Evolutionary conservation across 2,329 filamentous ascomycete genomes (phyloP).

Genomic region (Alternaria gaisen): DNA sequence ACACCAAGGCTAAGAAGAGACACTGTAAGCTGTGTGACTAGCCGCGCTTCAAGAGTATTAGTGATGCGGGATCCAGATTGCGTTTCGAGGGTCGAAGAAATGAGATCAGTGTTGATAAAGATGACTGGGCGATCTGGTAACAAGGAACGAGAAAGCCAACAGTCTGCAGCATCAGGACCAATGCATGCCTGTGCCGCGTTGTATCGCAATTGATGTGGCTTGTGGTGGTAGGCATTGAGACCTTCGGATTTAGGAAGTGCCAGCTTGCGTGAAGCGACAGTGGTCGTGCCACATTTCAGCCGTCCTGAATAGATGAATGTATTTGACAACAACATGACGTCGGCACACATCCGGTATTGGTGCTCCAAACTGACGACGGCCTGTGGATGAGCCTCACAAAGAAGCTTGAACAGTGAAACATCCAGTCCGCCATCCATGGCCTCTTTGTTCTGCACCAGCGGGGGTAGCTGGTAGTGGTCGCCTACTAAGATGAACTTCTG

Average conservation of each 20-base stretch:
- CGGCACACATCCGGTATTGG: conserved; percentile 98
- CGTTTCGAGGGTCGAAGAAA: conserved; percentile 73
- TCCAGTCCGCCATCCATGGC: conserved; percentile 88
- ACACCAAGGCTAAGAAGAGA: conserved; percentile 80
- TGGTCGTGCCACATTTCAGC: conserved; percentile 85
- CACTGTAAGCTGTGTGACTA: conserved; percentile 83
- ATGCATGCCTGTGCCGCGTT: conserved; percentile 56
- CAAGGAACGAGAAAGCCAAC: conserved; percentile 81
- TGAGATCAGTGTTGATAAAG: conserved; percentile 87
- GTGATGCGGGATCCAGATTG: conserved; percentile 81
- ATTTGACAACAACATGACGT: conserved; percentile 95
- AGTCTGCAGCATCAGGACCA: conserved; percentile 59
- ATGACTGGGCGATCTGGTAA: conserved; percentile 76
- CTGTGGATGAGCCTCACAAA: conserved; percentile 86
- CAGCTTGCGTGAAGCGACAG: conserved; percentile 75
- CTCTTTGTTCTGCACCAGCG: conserved; percentile 90
- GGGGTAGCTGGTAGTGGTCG: conserved; percentile 95
- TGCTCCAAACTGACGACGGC: conserved; percentile 93
- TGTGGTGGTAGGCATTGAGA: conserved; percentile 47
- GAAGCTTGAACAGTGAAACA: conserved; percentile 89
- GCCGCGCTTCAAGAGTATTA: conserved; percentile 81
- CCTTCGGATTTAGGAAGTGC: conserved; percentile 63
- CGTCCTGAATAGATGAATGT: conserved; percentile 90
- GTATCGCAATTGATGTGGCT: conserved; percentile 21
- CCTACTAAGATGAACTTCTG: conserved; percentile 93